Base-by-base conservation (phyloP, 768 basidiomycete species). In the Gyrodon lividus region DNA sequence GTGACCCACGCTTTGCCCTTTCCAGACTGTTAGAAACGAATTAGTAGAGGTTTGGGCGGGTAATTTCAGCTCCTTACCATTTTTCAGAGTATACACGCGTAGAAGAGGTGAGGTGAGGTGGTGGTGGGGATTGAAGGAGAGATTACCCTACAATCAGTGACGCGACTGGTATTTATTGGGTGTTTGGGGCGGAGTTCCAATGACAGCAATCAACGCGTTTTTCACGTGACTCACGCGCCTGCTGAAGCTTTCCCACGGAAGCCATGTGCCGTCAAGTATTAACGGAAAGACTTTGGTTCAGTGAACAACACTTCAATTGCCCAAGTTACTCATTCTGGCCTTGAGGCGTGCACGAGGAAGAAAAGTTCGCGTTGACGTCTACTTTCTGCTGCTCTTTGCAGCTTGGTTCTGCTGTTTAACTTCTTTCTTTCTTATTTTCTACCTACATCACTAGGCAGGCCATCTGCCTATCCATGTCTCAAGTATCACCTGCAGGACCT, bases 1-100 rank as follows among this genome's bases (percentile, higher is more conserved):
- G 50, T 23, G 46, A 58, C 75, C 65, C 58, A 78, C 76, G 75
- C 73, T 64, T 79, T 79, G 62, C 79, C 80, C 69, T 81, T 81
- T 61, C 79, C 78, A 69, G 80, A 76, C 79, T 81, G 62, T 41
- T 51, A 43, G 6, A 50, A 14, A 1, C 13, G 16, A 4, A 20
- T 67, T 19, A 58, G 52, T 50, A 48, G 55, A 50, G 17, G 20
- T 23, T 43, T 28, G 31, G 6, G 26, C 2, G 30, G 20, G 19
- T 5, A 19, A 26, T 14, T 3, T 46, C 5, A 5, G 5, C 16
- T 24, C 24, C 59, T 23, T 52, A 76, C 73, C 75, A 76, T 77
- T 14, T 40, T 46, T 60, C 19, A 43, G 23, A 33, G 33, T 41
- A 37, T 50, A 31, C 54, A 51, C 48, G 53, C 37, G 22, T 51